These are phyloP conservation scores for Psilocybe cyanescens DNA, from an alignment of 768 basidiomycete genomes.

Conservation along the genomic window DNA sequence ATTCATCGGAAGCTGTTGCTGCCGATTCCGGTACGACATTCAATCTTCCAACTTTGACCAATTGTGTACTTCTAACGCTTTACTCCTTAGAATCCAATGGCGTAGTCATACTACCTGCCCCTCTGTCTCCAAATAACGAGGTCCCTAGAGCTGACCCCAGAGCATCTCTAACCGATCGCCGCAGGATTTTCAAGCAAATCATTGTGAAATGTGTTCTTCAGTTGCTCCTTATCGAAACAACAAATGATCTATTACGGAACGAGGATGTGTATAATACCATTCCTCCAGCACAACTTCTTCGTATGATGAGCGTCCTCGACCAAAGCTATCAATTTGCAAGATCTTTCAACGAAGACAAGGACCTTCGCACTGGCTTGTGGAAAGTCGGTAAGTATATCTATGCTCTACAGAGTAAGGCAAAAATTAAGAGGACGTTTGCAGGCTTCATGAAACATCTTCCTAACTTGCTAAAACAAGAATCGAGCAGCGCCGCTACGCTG, in stretches of 20 bases:
- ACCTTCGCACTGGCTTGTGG: constrained; percentile 95
- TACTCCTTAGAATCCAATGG: constrained; percentile 58
- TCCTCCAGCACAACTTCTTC: constrained; percentile 90
- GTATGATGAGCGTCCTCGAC: constrained; percentile 94
- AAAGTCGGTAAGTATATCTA: constrained; percentile 83
- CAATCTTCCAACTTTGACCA: background rate
- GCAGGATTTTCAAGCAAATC: constrained; percentile 95
- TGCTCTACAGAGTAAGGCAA: background rate
- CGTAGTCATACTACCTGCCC: constrained; percentile 80
- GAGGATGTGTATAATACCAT: constrained; percentile 91
- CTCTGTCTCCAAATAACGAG: constrained; percentile 78
- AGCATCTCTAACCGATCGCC: constrained; percentile 69
- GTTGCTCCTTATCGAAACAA: constrained; percentile 94
- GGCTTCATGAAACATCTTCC: constrained; percentile 99
- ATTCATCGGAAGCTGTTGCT: constrained; percentile 58
- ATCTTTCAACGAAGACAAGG: constrained; percentile 98
- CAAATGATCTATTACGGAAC: constrained; percentile 93
- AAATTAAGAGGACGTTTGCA: constrained; percentile 30
- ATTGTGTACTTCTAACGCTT: constrained; percentile 1
- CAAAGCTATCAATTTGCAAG: constrained; percentile 98
- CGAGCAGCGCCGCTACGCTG: constrained; percentile 92
- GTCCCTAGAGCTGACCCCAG: constrained; percentile 45
- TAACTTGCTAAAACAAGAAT: constrained; percentile 97
- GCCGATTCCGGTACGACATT: constrained; percentile 31
- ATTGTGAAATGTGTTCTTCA: constrained; percentile 99